phyloP scores from a whole-genome alignment of 192 early-diverging fungal species.

The Allomyces arbusculus region DNA sequence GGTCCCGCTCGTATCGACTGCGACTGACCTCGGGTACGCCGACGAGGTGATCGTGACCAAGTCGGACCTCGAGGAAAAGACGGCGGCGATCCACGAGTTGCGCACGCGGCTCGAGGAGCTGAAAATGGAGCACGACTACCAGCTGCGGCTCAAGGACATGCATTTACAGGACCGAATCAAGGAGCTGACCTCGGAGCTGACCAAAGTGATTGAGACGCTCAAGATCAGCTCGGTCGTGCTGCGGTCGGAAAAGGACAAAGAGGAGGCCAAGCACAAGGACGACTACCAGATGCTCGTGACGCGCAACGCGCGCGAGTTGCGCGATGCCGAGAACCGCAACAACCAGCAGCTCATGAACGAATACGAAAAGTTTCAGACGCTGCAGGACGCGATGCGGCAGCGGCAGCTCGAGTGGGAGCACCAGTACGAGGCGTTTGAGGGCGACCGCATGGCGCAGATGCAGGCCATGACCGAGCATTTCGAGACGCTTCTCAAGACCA shows the following conservation, averaged over 20 bases:
- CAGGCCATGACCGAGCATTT: conserved; percentile 14
- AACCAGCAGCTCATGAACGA: conserved; percentile 33
- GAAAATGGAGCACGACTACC: conserved; percentile 42
- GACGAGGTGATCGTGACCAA: conserved; percentile 38
- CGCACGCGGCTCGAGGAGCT: conserved; percentile 27
- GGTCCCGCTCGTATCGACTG: conserved; percentile 3
- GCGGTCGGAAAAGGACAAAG: conserved; percentile 30
- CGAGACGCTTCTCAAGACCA: conserved; percentile 17
- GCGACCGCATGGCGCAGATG: conserved; percentile 10
- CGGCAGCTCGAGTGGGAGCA: conserved; percentile 25
- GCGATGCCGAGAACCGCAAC: conserved; percentile 27
- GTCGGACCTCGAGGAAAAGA: conserved; percentile 37
- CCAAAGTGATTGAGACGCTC: conserved; percentile 28
- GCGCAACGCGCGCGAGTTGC: conserved; percentile 17
- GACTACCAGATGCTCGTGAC: conserved; percentile 9
- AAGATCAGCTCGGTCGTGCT: conserved; percentile 21
- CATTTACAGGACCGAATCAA: conserved; percentile 37
- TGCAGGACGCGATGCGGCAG: conserved; percentile 11
- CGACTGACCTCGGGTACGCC: conserved; percentile 12
- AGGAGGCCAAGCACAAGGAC: conserved; percentile 31
- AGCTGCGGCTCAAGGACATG: conserved; percentile 38
- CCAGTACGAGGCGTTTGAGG: conserved; percentile 17
- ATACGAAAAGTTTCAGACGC: conserved; percentile 32
- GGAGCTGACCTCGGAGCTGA: conserved; percentile 26
- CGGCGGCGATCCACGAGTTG: conserved; percentile 22